These are phyloP conservation scores for Lunasporangiospora selenospora DNA, from an alignment of 192 early-diverging fungal species.

Conservation along the genomic window DNA sequence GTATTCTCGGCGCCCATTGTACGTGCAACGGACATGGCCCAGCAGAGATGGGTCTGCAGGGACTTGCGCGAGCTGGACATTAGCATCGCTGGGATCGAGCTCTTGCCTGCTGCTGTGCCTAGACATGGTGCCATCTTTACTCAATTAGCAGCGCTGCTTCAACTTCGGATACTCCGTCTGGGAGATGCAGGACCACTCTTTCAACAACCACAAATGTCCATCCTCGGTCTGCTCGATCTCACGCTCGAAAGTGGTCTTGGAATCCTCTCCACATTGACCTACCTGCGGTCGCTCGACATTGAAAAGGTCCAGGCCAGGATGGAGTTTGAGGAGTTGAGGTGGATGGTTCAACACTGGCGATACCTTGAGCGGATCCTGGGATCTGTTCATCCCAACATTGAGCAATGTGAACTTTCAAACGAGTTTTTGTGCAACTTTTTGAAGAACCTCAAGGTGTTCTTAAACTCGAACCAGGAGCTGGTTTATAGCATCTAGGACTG, in stretches of 20 bases:
- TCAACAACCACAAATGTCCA: not conserved
- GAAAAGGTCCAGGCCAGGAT: slow-evolving; percentile 5
- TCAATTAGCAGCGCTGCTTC: slow-evolving; percentile 1
- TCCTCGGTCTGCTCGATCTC: not conserved
- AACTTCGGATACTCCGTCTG: slow-evolving; percentile 14
- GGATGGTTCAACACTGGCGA: slow-evolving; percentile 19
- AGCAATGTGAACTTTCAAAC: slow-evolving; percentile 4
- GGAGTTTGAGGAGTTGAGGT: slow-evolving; percentile 11
- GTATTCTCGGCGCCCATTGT: not conserved
- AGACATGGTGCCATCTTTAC: slow-evolving; percentile 7
- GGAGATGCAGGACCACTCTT: not conserved
- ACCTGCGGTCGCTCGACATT: slow-evolving; percentile 4
- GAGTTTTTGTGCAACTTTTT: slow-evolving; percentile 1
- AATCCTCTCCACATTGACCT: not conserved
- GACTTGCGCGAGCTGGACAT: slow-evolving; percentile 7
- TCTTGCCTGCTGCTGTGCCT: not conserved
- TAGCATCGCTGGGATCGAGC: not conserved
- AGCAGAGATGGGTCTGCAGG: not conserved
- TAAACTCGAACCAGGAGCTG: too few species aligned
- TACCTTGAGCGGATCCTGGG: slow-evolving; percentile 1
- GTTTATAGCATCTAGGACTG: too few species aligned
- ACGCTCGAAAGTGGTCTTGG: slow-evolving; percentile 8
- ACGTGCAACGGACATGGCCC: slow-evolving; percentile 2
- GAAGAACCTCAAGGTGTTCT: too few species aligned
- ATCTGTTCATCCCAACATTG: slow-evolving; percentile 5